Evolutionary conservation across 345 rosid genomes (phyloP).

Genomic region (Diplotaxis tenuifolia): DNA sequence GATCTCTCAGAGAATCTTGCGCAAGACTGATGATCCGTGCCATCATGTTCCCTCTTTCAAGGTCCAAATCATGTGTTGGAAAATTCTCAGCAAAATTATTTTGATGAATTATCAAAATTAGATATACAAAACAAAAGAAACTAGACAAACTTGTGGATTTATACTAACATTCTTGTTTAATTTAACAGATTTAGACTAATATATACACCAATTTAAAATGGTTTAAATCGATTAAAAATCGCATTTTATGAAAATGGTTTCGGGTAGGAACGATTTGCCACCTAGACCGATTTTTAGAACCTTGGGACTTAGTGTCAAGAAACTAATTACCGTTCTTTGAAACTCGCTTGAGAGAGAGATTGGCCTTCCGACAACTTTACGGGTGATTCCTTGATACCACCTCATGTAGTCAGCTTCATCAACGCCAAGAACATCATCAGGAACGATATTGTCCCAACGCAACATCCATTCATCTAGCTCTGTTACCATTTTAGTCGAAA

Average conservation of each 20-base stretch:
- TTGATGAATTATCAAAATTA: no score
- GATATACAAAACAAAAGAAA: no score
- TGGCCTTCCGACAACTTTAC: slow-evolving; percentile 82
- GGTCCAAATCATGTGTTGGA: slow-evolving; percentile 61
- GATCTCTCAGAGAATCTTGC: slow-evolving; percentile 82
- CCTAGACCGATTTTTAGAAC: no score
- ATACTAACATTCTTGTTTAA: no score
- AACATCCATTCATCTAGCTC: slow-evolving; percentile 89
- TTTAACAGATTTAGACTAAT: no score
- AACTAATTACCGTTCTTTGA: slow-evolving; percentile 65
- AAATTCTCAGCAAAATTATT: slow-evolving; percentile 88
- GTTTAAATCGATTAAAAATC: no score
- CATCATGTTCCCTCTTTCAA: slow-evolving; percentile 62
- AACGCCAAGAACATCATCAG: slow-evolving; percentile 55
- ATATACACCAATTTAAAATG: no score
- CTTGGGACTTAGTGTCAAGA: slow-evolving; percentile 10
- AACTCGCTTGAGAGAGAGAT: slow-evolving; percentile 75
- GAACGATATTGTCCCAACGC: slow-evolving; percentile 58
- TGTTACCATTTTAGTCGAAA: slow-evolving; percentile 83
- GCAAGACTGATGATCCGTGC: slow-evolving; percentile 68
- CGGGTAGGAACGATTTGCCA: no score
- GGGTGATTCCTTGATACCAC: slow-evolving; percentile 77
- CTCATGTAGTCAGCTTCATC: slow-evolving; percentile 80
- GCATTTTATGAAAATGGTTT: no score
- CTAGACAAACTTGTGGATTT: no score